Base-by-base conservation (phyloP, 768 basidiomycete species). In the Hericium erinaceus region DNA sequence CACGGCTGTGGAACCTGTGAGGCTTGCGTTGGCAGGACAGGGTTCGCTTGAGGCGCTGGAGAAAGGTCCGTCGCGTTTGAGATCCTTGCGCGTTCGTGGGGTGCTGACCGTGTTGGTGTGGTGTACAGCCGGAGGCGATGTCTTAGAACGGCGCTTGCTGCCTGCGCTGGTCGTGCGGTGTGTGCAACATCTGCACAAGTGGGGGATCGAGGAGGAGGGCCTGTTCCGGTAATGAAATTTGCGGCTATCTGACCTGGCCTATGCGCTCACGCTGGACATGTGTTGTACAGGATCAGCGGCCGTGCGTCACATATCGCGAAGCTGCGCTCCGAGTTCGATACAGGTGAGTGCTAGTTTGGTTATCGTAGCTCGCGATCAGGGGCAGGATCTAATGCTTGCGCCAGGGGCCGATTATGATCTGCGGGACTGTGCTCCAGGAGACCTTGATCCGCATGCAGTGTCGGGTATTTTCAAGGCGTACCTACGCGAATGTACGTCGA, bases 371-470 rank as follows among this genome's bases (percentile, higher is more conserved):
- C 48, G 64, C 46, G 50, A 39, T 51, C 52, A n/a, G 49, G 49
- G n/a, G 38, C 39, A n/a, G 26, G 38, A 48, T 24, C 16, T 16
- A 18, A 20, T 48, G 39, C 24, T 59, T 48, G 33, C 15, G 16
- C 20, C 65, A 86, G 92, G 93, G 57, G 88, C 86, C 54, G 95
- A 98, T 72, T 92, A 86, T 64, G 86, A 93, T 66, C 80, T 98
- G 73, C 72, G 77, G 41, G 80, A 82, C 60, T 88, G 85, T 61
- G 79, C 80, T 52, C 93, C 92, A 24, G 83, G 88, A 8, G 93
- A 98, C 65, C 73, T 98, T 39, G 95, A 98, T 67, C 95, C 95
- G 50, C 93, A 98, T 69, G 91, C 92, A 1, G 94, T 98, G 7
- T 85, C 94, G 18, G 90, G 91, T 24, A 75, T 95, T 33, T 97